A percentile compares a stretch with the other conserved stretches of the same genome.
These are phyloP conservation scores for Mycena latifolia DNA, from an alignment of 768 basidiomycete genomes.

Conservation along the genomic window DNA sequence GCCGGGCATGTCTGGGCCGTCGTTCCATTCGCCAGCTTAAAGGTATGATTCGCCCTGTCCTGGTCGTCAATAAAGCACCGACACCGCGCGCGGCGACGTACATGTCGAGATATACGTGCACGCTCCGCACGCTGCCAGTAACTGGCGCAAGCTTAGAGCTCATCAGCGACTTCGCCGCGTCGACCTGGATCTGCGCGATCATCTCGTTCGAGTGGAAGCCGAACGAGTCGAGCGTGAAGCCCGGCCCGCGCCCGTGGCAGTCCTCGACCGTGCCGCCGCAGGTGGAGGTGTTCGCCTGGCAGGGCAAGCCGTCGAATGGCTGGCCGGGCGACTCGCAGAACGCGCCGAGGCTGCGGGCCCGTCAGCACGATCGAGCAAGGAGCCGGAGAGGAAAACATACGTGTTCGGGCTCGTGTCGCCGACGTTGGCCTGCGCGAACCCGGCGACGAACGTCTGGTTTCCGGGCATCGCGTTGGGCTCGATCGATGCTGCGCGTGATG, in stretches of 20 bases:
- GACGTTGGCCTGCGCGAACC: conserved; percentile 86
- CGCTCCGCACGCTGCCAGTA: conserved; percentile 72
- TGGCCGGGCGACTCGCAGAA: conserved; percentile 85
- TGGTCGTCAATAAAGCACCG: neutral
- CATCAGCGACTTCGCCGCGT: conserved; percentile 78
- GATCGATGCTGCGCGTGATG: conserved; percentile 58
- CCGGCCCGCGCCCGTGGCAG: conserved; percentile 84
- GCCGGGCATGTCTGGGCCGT: conserved; percentile 80
- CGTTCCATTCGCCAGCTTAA: conserved; percentile 75
- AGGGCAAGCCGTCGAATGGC: conserved; percentile 72
- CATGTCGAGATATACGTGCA: conserved; percentile 83
- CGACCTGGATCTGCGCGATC: conserved; percentile 77
- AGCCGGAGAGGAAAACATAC: conserved; percentile 52
- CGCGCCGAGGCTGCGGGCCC: conserved; percentile 65
- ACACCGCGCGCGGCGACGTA: conserved; percentile 45
- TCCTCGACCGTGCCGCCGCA: conserved; percentile 77
- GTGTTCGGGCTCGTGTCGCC: conserved; percentile 87
- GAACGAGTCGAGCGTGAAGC: conserved; percentile 68
- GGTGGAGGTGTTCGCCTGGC: conserved; percentile 80
- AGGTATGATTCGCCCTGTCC: conserved; percentile 71
- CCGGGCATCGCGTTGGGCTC: conserved; percentile 79
- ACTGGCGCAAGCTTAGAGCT: conserved; percentile 59
- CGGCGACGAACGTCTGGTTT: conserved; percentile 77
- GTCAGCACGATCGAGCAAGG: conserved; percentile 21
- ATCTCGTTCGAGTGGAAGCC: conserved; percentile 83